Conservation (phyloP, 768 basidiomycete species). For the Tylopilus vinaceipallidus region DNA sequence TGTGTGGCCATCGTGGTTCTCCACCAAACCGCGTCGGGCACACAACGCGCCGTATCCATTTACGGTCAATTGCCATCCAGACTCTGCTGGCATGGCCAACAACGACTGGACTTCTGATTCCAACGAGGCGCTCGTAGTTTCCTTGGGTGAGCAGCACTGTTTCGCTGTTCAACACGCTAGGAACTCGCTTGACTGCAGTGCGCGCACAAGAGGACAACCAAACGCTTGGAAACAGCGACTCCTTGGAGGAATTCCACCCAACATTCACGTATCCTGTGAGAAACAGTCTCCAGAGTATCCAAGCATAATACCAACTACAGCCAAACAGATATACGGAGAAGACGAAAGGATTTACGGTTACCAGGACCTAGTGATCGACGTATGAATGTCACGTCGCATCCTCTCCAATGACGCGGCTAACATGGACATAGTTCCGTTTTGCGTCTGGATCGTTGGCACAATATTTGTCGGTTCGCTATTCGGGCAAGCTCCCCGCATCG, state of each 20-base stretch:
- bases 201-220: conserved; percentile 68
- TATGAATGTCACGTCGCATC: conserved; percentile 37
- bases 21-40: conserved; percentile 22
- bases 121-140: conserved; percentile 72
- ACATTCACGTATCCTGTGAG: conserved; percentile 91
- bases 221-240: conserved; percentile 52
- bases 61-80: neutral
- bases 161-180: neutral
- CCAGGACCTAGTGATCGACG: conserved; percentile 78
- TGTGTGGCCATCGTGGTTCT: conserved; percentile 27
- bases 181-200: conserved; percentile 41
- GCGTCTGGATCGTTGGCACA: conserved; percentile 84
- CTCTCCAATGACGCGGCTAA: conserved; percentile 1
- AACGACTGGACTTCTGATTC: conserved; percentile 76
- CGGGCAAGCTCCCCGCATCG: conserved; percentile 60
- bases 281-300: neutral
- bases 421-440: conserved; percentile 61
- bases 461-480: conserved; percentile 67
- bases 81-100: conserved; percentile 22
- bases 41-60: conserved; percentile 25
- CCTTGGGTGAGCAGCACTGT: conserved; percentile 52
- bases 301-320: conserved; percentile 5
- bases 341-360: conserved; percentile 97
- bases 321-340: conserved; percentile 82
- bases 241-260: conserved; percentile 73